phyloP scores from a whole-genome alignment of 331 rosid species.

The Quercus tomentella region DNA sequence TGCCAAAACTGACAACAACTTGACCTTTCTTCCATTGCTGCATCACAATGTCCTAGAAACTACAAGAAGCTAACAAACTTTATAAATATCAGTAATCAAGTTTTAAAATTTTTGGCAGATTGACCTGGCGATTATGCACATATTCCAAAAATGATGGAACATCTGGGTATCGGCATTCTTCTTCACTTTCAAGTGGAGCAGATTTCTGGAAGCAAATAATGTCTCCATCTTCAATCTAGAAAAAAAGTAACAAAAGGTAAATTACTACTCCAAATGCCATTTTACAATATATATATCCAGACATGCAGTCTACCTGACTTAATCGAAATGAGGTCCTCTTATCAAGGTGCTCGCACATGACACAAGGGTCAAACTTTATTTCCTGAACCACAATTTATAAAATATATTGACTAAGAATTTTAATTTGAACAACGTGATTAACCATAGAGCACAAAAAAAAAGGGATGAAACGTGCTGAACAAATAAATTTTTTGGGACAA shows the following conservation, averaged over 20 bases:
- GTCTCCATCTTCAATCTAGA: slow-evolving; percentile 89
- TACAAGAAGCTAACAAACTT: not conserved
- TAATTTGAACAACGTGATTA: not conserved
- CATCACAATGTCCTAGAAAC: not conserved
- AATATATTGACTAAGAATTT: slow-evolving; percentile 1
- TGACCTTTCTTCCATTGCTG: not conserved
- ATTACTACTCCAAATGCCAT: not conserved
- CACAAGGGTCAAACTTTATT: slow-evolving; percentile 56
- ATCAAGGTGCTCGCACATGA: slow-evolving; percentile 56
- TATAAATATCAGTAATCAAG: not conserved
- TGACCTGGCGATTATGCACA: slow-evolving; percentile 84
- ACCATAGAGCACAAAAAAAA: not conserved
- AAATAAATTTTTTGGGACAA: not conserved
- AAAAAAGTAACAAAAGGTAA: slow-evolving; percentile 10
- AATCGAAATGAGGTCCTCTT: slow-evolving; percentile 42
- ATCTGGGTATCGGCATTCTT: slow-evolving; percentile 58
- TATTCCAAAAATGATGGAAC: slow-evolving; percentile 78
- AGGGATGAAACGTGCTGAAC: not conserved
- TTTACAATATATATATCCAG: not conserved
- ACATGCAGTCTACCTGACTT: slow-evolving; percentile 42
- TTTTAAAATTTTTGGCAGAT: not conserved
- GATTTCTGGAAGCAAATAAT: slow-evolving; percentile 81
- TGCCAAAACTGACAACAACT: slow-evolving; percentile 4
- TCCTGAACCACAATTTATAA: slow-evolving; percentile 36
- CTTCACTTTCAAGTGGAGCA: slow-evolving; percentile 31